Base-by-base conservation (phyloP, 306 rosid genomes). In the Prunus campanulata region DNA sequence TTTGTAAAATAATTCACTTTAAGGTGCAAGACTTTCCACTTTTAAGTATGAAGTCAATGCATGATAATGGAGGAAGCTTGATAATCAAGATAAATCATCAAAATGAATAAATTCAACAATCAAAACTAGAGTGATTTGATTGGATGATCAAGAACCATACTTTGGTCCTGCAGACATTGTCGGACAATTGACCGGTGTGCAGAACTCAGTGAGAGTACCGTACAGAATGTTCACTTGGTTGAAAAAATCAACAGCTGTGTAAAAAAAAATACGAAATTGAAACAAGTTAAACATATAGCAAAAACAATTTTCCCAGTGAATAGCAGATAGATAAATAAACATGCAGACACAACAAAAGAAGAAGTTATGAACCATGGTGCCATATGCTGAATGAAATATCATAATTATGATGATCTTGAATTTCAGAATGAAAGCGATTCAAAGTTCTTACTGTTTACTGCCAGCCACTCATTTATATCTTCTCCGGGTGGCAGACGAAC, bases 401-500 rank as follows among this genome's bases (percentile, higher is more conserved):
- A 22, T 1, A 8, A 22, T 42, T 59, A 15, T 24, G 50, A 68
- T 35, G 42, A 20, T 64, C 27, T 39, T 24, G 51, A 35, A 39
- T 22, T 20, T 74, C 25, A 47, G 14, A 27, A 22, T 24, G 62
- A 19, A 7, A 67, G 2, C 25, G 3, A 55, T 68, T 44, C 16
- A 44, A 71, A 62, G 19, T 51, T 59, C 79, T 86, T 86, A 93
- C 96, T 86, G 85, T 93, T 93, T 18, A 93, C 96, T 29, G 98
- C 98, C 20, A 93, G 86, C 98, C 98, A 91, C 67, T 93, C 98
- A 60, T 89, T 79, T n/a, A 86, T 79, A 73, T 93, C 98, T 89
- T 93, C 98, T n/a, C 98, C 96, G 8, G 98, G 93, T 76, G 98
- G 98, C 19, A 93, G 88, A 5, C 87, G 85, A 47, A 93, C 96